Percentiles rank a stretch among this genome's conserved stretches.
phyloP scores from a whole-genome alignment of 495 filamentous ascomycete species.

The Penicillium bialowiezense region DNA sequence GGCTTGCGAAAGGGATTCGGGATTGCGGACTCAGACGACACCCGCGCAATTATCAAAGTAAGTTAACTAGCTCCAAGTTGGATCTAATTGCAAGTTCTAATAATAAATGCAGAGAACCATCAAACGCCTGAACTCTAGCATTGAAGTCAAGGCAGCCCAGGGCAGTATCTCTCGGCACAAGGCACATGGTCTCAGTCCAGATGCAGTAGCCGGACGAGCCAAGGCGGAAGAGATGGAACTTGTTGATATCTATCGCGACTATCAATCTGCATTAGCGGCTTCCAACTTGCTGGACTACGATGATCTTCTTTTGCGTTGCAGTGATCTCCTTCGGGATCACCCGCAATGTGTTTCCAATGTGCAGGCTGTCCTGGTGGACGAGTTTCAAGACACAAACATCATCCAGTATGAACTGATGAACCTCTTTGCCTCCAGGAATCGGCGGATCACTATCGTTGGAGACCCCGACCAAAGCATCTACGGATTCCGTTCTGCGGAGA shows the following conservation, averaged over 20 bases:
- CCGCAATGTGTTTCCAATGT: slow-evolving; percentile 90
- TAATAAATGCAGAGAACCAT: slow-evolving; percentile 60
- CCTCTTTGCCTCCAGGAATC: slow-evolving; percentile 69
- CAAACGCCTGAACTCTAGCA: slow-evolving; percentile 63
- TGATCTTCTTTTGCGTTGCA: slow-evolving; percentile 83
- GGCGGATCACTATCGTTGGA: slow-evolving; percentile 87
- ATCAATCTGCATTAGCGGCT: slow-evolving; percentile 67
- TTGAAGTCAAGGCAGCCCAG: slow-evolving; percentile 67
- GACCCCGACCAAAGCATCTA: slow-evolving; percentile 99
- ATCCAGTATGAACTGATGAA: slow-evolving; percentile 96
- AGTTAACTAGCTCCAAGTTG: slow-evolving; percentile 3
- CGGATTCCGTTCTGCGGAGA: slow-evolving; percentile 95
- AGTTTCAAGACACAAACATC: slow-evolving; percentile 96
- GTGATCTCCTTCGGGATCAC: slow-evolving; percentile 70
- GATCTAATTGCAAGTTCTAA: slow-evolving; percentile 9
- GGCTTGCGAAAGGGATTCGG: slow-evolving; percentile 81
- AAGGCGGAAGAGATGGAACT: slow-evolving; percentile 69
- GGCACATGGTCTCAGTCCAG: slow-evolving; percentile 59
- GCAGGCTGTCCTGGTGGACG: slow-evolving; percentile 90
- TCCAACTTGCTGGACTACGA: slow-evolving; percentile 95
- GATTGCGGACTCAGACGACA: slow-evolving; percentile 88
- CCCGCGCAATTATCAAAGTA: slow-evolving; percentile 62
- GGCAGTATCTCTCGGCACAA: slow-evolving; percentile 85
- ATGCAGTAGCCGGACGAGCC: slow-evolving; percentile 36
- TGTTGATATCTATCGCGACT: slow-evolving; percentile 70